These are phyloP conservation scores for Xylariaceae sp. DNA, from an alignment of 2,329 filamentous ascomycete genomes.

Conservation along the genomic window DNA sequence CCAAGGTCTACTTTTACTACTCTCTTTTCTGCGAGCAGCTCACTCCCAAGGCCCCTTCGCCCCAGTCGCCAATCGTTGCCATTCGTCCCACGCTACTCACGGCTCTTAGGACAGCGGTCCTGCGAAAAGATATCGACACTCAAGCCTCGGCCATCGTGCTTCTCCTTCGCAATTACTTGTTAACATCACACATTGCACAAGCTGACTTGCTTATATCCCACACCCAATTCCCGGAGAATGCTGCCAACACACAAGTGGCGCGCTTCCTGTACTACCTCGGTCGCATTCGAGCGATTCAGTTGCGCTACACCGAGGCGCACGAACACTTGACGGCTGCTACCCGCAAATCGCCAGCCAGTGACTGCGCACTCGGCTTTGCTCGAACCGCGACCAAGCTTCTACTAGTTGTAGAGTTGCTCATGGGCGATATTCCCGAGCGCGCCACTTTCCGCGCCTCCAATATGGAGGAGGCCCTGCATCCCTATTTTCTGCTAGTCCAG, in stretches of 20 bases:
- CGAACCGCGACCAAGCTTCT: conserved; percentile 96
- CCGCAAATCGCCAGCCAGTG: conserved; percentile 87
- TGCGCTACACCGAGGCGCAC: conserved; percentile 95
- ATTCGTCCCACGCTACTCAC: conserved; percentile 83
- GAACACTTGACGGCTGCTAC: conserved; percentile 90
- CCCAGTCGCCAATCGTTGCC: conserved; percentile 78
- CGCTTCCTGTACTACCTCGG: conserved; percentile 97
- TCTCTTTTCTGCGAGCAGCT: conserved; percentile 92
- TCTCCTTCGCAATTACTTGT: conserved; percentile 90
- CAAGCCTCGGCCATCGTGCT: conserved; percentile 94
- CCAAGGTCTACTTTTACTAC: conserved; percentile 98
- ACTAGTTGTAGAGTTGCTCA: conserved; percentile 90
- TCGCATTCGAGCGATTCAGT: conserved; percentile 91
- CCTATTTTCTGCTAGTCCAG: conserved; percentile 91
- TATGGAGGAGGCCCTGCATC: conserved; percentile 81
- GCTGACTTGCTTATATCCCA: conserved; percentile 94
- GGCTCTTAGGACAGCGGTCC: conserved; percentile 87
- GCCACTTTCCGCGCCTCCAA: conserved; percentile 87
- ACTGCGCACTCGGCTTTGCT: conserved; percentile 87
- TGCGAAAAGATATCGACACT: conserved; percentile 96
- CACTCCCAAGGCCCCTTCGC: conserved; percentile 80
- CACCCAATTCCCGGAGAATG: conserved; percentile 89
- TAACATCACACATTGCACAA: conserved; percentile 93
- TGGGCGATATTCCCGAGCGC: conserved; percentile 97
- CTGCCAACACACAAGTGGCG: conserved; percentile 96